A percentile compares a stretch with the other conserved stretches of the same genome.
Conservation (phyloP, 2,329 filamentous ascomycete genomes). For the Gliomastix tumulicola region DNA sequence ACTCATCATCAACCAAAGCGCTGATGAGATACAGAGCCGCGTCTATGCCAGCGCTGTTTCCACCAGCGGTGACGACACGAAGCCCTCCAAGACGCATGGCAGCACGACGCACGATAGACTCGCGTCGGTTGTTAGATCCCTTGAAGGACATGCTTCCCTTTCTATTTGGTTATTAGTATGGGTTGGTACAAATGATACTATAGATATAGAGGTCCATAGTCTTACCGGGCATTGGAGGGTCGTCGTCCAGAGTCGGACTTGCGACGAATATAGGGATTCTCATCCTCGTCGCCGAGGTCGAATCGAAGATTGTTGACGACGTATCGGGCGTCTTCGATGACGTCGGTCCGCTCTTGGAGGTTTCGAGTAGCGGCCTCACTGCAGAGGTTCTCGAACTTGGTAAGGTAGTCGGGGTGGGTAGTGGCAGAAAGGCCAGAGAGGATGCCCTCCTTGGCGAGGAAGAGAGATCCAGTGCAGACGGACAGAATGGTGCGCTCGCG, state of each 20-base stretch:
- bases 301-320: constrained; percentile 90
- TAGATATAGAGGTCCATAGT: constrained; percentile 1
- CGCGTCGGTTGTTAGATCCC: constrained; percentile 65
- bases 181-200: not conserved
- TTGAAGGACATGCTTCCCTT: constrained; percentile 83
- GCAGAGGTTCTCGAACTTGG: constrained; percentile 75
- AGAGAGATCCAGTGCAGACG: constrained; percentile 71
- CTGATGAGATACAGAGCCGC: constrained; percentile 79
- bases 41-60: constrained; percentile 74
- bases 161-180: constrained; percentile 29
- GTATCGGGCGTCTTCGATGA: constrained; percentile 74
- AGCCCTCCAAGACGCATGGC: constrained; percentile 65
- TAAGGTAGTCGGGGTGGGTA: constrained; percentile 74
- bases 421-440: constrained; percentile 74
- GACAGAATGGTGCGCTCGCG: constrained; percentile 78
- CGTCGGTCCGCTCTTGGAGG: constrained; percentile 70
- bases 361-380: constrained; percentile 65
- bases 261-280: constrained; percentile 76
- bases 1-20: constrained; percentile 71
- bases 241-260: constrained; percentile 60
- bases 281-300: constrained; percentile 72
- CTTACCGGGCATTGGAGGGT: constrained; percentile 52
- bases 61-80: constrained; percentile 73
- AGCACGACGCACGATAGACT: constrained; percentile 73
- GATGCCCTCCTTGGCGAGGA: constrained; percentile 70